Base-by-base conservation (phyloP, 2,329 filamentous ascomycete genomes). In the Mycosphaerella arachidis region DNA sequence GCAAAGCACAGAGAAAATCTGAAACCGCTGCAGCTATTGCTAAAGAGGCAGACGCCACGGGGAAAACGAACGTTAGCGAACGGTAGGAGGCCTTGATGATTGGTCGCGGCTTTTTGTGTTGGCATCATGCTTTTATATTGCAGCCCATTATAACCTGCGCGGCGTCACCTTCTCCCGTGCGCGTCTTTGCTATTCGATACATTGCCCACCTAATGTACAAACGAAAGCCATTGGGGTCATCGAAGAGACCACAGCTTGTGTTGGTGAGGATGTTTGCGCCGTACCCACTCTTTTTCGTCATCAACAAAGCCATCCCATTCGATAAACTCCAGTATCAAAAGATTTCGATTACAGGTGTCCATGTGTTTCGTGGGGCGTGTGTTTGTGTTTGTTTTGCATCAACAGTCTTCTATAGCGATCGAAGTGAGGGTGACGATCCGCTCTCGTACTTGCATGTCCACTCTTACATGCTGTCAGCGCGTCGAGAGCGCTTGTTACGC, bases 401-500 rank as follows among this genome's bases (percentile, higher is more conserved):
- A 35, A 35, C 8, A 35, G 31, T 35, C 31, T 35, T 35, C 12
- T 12, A 12, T 35, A 8, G 31, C 31, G 31, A 12, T 12, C 31
- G 31, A 12, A 2, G 31, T 35, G 31, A 35, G 8, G 31, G 12
- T 35, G 31, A 9, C 31, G 31, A 35, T 24, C 24, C 24, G 24
- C 24, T 24, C 24, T 24, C 24, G 24, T 24, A 1, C 24, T 24
- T 24, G 24, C 24, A 24, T 24, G 24, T 24, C 24, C 24, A 24
- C 24, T 1, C 24, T 43, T 57, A 59, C 58, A 63, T 53, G 9
- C 63, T 64, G 20, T 64, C 65, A 5, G 60, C 62, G n/a, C 62
- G 63, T 12, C 63, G 58, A 37, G 62, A 61, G 16, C 67, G 73
- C 72, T 79, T 78, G 67, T 73, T 76, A 62, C 78, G 72, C 69